These are phyloP conservation scores for Candida awuae DNA, from an alignment of 805 yeast species.

Conservation along the genomic window DNA sequence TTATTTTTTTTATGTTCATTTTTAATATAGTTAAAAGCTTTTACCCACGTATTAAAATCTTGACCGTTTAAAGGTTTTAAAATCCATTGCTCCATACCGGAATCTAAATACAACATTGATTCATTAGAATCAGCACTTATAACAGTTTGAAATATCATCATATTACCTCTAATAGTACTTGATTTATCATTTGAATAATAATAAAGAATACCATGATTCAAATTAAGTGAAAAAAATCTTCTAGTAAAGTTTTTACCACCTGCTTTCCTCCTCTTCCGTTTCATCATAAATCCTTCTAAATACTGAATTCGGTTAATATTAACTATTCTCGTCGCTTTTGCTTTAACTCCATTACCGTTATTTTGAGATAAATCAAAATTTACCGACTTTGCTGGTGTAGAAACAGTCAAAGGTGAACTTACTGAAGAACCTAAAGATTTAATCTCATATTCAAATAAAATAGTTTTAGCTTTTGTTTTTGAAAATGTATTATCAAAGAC, in stretches of 20 bases:
- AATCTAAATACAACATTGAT: constrained; percentile 71
- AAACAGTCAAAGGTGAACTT: neutral
- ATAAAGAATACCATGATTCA: constrained; percentile 72
- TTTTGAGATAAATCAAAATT: constrained; percentile 23
- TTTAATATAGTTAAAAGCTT: constrained; percentile 58
- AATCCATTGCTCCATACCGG: constrained; percentile 93
- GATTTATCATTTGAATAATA: constrained; percentile 69
- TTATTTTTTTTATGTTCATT: constrained; percentile 19
- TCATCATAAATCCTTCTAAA: constrained; percentile 69
- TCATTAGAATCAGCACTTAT: constrained; percentile 67
- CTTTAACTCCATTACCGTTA: constrained; percentile 5
- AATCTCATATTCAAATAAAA: constrained; percentile 47
- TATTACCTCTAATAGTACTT: constrained; percentile 76
- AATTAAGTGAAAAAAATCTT: constrained; percentile 76
- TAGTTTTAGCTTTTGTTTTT: constrained; percentile 73
- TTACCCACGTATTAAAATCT: constrained; percentile 77
- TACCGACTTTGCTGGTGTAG: constrained; percentile 9
- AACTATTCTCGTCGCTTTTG: constrained; percentile 23
- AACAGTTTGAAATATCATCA: constrained; percentile 79
- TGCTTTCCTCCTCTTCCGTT: constrained; percentile 65
- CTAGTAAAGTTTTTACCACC: constrained; percentile 80
- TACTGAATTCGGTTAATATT: constrained; percentile 58
- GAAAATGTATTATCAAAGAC: constrained; percentile 90
- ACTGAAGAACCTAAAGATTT: neutral
- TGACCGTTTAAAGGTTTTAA: constrained; percentile 56